Conservation (phyloP, 1,284 basidiomycete species). For the Ustilago nuda region DNA sequence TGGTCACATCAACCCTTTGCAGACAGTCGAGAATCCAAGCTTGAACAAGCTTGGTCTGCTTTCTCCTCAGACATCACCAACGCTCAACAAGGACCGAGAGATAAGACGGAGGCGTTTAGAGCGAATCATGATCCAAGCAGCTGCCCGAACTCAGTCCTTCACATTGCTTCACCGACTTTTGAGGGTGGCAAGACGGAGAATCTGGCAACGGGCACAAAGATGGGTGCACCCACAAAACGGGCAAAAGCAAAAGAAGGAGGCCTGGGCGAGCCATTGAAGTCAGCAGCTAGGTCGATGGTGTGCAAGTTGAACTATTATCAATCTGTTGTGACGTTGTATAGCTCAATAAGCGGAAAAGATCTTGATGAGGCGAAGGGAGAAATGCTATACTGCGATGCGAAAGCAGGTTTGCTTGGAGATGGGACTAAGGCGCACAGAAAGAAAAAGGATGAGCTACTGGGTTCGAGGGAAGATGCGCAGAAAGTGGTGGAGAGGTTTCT, state of each 20-base stretch:
- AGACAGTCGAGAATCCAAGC: conserved; percentile 22
- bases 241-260: conserved; percentile 5
- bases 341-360: not conserved
- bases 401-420: conserved; percentile 14
- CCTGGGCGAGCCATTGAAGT: conserved; percentile 17
- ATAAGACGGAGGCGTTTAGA: conserved; percentile 4
- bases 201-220: conserved; percentile 30
- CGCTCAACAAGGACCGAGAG: not conserved
- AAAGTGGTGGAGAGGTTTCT: conserved; percentile 19
- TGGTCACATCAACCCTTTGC: conserved; percentile 16
- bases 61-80: not conserved
- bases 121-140: conserved; percentile 15
- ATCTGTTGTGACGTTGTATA: conserved; percentile 5
- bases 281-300: conserved; percentile 24
- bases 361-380: not conserved
- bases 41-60: conserved; percentile 24
- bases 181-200: conserved; percentile 21
- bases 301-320: conserved; percentile 31
- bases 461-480: conserved; percentile 11
- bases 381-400: conserved; percentile 27
- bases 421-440: conserved; percentile 17
- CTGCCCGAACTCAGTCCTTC: conserved; percentile 32
- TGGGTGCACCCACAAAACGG: conserved; percentile 39
- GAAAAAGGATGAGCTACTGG: conserved; percentile 28
- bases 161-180: not conserved